Base-by-base conservation (phyloP, 2,329 filamentous ascomycete species). In the Endoconidiophora laricicola region DNA sequence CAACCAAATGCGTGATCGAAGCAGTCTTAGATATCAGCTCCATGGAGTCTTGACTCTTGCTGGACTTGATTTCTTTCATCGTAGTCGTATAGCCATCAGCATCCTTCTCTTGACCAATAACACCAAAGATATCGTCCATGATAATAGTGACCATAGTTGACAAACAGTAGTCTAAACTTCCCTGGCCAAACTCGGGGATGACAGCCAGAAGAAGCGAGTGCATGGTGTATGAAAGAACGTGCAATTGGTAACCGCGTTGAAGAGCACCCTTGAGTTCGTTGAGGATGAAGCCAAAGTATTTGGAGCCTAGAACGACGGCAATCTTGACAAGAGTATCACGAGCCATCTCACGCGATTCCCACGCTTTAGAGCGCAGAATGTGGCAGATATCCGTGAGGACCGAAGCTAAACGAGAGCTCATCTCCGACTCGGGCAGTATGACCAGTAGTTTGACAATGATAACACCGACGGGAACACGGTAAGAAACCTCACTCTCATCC, bases 11-110 rank as follows among this genome's bases (percentile, higher is more conserved):
- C 47, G 66, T 70, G 22, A 95, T 71, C 1, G 87, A 90, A 1
- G 86, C 81, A 44, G 81, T 87, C 59, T 81, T 85, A 23, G 91
- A 83, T 56, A 96, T 73, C 14, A 96, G 71, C 63, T 96, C 90
- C 81, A 96, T 93, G 0, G 91, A 94, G 61, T 98, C 93, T 59
- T 88, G 94, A 61, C 88, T 95, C 70, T 96, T 98, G 70, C 85
- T 95, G 64, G 85, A 91, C 69, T 94, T 96, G 51, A 98, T 82
- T 66, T 98, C 91, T 64, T 93, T 94, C 81, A 93, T 95, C 64
- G 90, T 84, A 61, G 80, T 94, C 50, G 83, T 81, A 62, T 98
- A 98, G 48, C 88, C 91, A 58, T 95, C 87, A 0, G 90, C 90
- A 58, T 98, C 91, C 65, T 98, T 98, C 61, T 98, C 90, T 65